Percentiles rank a stretch among this genome's conserved stretches.
phyloP scores from a whole-genome alignment of 2,329 filamentous ascomycete genomes.

The Neopestalotiopsis rosae region DNA sequence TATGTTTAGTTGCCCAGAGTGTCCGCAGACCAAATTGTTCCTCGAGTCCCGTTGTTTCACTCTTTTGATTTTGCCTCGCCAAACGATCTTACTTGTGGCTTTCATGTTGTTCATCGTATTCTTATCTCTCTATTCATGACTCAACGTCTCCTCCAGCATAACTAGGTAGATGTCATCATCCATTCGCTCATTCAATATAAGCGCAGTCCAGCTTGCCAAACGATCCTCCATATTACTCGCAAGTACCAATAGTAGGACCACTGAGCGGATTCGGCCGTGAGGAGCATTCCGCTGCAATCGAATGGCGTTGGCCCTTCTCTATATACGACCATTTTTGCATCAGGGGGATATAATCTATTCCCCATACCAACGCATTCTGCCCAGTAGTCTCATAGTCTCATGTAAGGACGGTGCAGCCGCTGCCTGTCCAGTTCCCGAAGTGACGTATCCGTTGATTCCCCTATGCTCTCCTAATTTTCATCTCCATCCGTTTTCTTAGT shows the following conservation, averaged over 20 bases:
- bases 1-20: background rate
- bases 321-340: background rate
- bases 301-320: background rate
- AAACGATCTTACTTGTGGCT: too few relatives aligned
- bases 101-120: background rate
- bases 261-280: background rate
- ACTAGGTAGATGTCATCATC: background rate
- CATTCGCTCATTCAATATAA: background rate
- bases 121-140: background rate
- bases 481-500: constrained; percentile 40
- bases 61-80: background rate
- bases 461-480: background rate
- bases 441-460: background rate
- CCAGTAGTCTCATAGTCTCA: background rate
- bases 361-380: background rate
- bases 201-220: background rate
- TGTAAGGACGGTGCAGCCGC: background rate
- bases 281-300: background rate
- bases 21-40: background rate
- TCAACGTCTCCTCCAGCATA: background rate
- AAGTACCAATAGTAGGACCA: background rate
- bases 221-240: background rate
- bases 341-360: background rate
- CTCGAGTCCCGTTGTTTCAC: background rate
- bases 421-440: background rate